Evolutionary conservation across 768 basidiomycete genomes (phyloP).

Genomic region (Lyophyllum semitale): DNA sequence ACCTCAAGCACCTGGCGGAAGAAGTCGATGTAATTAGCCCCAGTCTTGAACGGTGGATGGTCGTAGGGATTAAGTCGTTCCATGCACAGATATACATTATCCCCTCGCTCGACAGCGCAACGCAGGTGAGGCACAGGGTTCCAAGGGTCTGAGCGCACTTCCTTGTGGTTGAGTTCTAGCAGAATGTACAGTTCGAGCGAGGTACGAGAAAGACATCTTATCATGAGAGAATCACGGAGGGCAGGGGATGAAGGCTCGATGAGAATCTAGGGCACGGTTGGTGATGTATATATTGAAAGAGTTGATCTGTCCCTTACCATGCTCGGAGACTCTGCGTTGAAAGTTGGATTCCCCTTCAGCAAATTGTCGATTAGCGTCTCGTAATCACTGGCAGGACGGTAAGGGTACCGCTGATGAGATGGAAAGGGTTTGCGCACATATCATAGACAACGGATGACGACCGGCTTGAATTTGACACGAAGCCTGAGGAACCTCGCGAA

Average conservation of each 20-base stretch:
- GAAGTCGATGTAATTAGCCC: constrained; percentile 52
- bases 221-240: constrained; percentile 36
- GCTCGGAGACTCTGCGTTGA: constrained; percentile 18
- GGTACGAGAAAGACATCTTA: constrained; percentile 36
- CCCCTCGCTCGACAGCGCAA: constrained; percentile 43
- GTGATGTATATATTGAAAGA: background rate
- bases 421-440: constrained; percentile 21
- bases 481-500: constrained; percentile 21
- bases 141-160: constrained; percentile 53
- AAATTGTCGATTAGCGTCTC: constrained; percentile 33
- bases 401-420: background rate
- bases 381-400: constrained; percentile 25
- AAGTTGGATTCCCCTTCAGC: constrained; percentile 23
- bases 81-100: constrained; percentile 43
- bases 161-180: constrained; percentile 44
- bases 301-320: constrained; percentile 13
- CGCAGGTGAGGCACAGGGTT: constrained; percentile 52
- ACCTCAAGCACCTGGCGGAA: constrained; percentile 54
- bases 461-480: constrained; percentile 23
- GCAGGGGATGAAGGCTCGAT: constrained; percentile 29
- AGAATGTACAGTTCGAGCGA: constrained; percentile 42
- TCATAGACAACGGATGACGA: constrained; percentile 33
- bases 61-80: constrained; percentile 46
- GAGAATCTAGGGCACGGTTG: constrained; percentile 25
- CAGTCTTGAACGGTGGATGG: constrained; percentile 45